Percentiles rank a stretch among this genome's conserved stretches.
Conservation (phyloP, 2,329 filamentous ascomycete species). For the Endothia cerciana region DNA sequence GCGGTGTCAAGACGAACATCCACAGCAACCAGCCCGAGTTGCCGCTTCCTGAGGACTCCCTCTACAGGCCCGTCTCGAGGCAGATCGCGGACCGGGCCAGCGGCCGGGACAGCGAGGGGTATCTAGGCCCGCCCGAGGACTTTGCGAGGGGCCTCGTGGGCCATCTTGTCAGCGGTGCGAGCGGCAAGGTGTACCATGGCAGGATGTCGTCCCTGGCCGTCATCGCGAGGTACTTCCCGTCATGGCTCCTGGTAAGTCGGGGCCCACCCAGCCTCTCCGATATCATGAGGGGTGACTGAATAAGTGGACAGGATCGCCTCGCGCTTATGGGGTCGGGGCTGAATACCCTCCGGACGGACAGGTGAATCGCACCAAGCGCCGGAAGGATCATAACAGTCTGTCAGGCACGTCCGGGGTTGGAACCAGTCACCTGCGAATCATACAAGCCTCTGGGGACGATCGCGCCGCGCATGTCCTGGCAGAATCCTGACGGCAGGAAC, state of each 20-base stretch:
- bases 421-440: neutral
- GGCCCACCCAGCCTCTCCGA: neutral
- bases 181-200: constrained; percentile 12
- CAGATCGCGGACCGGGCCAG: constrained; percentile 7
- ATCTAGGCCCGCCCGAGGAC: neutral
- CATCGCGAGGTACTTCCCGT: constrained; percentile 2
- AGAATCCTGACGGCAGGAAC: neutral
- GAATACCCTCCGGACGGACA: neutral
- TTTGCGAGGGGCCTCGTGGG: constrained; percentile 7
- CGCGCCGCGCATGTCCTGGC: neutral
- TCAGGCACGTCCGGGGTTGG: no score
- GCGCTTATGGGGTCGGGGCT: constrained; percentile 4
- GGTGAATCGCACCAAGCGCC: neutral
- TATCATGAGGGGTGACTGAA: neutral
- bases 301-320: constrained; percentile 3
- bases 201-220: constrained; percentile 5
- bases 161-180: constrained; percentile 4
- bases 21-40: constrained; percentile 44
- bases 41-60: constrained; percentile 47
- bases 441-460: neutral
- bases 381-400: no score
- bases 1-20: constrained; percentile 56
- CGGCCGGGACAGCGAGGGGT: neutral
- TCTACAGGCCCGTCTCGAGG: constrained; percentile 48
- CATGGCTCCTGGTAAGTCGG: constrained; percentile 13